These are phyloP conservation scores for Microbotryum saponariae DNA, from an alignment of 1,284 basidiomycete genomes.

Conservation along the genomic window DNA sequence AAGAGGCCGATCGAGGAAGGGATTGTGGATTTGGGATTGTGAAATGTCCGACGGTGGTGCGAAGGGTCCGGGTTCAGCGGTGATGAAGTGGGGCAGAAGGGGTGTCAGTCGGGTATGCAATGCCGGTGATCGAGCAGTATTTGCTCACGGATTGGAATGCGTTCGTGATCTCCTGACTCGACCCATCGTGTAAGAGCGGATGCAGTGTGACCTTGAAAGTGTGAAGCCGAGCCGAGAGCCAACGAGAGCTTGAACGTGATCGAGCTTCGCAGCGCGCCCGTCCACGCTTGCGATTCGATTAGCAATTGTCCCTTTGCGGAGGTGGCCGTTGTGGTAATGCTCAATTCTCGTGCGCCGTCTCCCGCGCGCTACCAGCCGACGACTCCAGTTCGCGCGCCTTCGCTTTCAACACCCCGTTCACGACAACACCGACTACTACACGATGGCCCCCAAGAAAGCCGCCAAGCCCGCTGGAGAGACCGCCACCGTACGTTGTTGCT, in stretches of 20 bases:
- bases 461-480: slow-evolving; percentile 48
- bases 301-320: too few relatives aligned
- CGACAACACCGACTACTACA: slow-evolving; percentile 37
- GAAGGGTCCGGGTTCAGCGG: background rate
- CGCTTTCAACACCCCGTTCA: background rate
- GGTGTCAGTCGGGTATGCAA: background rate
- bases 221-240: too few relatives aligned
- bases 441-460: slow-evolving; percentile 65
- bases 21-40: background rate
- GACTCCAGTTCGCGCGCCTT: too few relatives aligned
- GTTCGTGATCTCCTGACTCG: slow-evolving; percentile 24
- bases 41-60: background rate
- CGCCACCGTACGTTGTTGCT: background rate
- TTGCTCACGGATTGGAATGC: slow-evolving; percentile 27
- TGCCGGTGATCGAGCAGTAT: background rate
- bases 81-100: background rate
- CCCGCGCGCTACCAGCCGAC: too few relatives aligned
- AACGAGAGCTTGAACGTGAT: too few relatives aligned
- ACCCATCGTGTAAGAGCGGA: slow-evolving; percentile 13
- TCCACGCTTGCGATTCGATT: too few relatives aligned
- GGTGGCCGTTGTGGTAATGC: too few relatives aligned
- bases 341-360: too few relatives aligned
- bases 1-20: background rate
- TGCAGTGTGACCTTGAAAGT: too few relatives aligned
- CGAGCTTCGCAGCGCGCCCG: too few relatives aligned